Conservation (phyloP, 1,284 basidiomycete genomes). For the Ceratobasidium papillatum region DNA sequence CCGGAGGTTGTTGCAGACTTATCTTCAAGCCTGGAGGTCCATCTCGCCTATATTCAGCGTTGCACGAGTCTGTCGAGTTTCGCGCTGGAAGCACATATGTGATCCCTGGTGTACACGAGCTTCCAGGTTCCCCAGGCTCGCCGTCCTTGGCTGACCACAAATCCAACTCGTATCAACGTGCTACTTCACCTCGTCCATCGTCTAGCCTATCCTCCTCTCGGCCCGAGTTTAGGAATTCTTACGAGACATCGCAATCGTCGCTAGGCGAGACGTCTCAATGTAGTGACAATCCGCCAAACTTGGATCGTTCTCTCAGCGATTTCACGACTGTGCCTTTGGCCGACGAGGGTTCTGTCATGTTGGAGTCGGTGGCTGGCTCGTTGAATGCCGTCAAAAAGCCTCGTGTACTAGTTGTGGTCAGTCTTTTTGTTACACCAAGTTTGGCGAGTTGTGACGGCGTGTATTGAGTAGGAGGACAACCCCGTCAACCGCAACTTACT, state of each 20-base stretch:
- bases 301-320: constrained; percentile 26
- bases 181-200: not conserved
- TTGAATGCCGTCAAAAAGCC: constrained; percentile 29
- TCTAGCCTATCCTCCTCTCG: not conserved
- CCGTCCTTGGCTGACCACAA: constrained; percentile 26
- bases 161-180: constrained; percentile 35
- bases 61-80: constrained; percentile 77
- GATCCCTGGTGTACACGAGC: constrained; percentile 52
- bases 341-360: constrained; percentile 57
- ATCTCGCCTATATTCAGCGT: constrained; percentile 70
- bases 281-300: constrained; percentile 32
- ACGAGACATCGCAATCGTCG: not conserved
- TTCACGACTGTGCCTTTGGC: constrained; percentile 56
- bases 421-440: constrained; percentile 49
- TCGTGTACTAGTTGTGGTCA: constrained; percentile 48
- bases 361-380: constrained; percentile 53
- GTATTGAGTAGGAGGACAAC: constrained; percentile 86
- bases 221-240: not conserved
- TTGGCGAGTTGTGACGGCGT: constrained; percentile 65
- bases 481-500: constrained; percentile 67
- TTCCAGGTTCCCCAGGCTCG: constrained; percentile 37
- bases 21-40: constrained; percentile 92
- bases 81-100: constrained; percentile 51
- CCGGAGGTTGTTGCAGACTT: constrained; percentile 87
- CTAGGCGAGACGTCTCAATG: not conserved